Conservation (phyloP, 176 grass and related monocot genomes). For the Aegilops bicornis region DNA sequence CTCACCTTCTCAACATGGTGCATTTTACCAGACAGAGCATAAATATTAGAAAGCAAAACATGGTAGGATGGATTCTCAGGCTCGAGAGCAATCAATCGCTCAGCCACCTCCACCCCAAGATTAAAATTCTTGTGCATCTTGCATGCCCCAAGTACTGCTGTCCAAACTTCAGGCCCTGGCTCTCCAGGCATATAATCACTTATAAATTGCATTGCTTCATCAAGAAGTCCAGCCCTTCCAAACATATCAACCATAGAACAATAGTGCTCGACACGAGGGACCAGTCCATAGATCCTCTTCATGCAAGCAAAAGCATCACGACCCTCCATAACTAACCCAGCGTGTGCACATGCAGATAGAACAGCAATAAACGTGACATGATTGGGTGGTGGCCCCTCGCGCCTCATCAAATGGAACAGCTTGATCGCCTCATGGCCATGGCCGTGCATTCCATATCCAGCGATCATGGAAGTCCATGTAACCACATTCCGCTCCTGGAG, state of each 20-base stretch:
- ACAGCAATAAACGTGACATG: slow-evolving; percentile 80
- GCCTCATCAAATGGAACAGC: slow-evolving; percentile 57
- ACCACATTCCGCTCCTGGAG: slow-evolving; percentile 54
- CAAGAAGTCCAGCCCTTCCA: slow-evolving; percentile 73
- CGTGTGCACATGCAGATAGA: slow-evolving; percentile 74
- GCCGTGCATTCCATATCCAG: slow-evolving; percentile 81
- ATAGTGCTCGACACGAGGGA: slow-evolving; percentile 65
- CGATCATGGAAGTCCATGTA: slow-evolving; percentile 79
- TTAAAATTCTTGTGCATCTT: slow-evolving; percentile 76
- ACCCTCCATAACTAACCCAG: slow-evolving; percentile 62
- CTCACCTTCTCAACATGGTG: slow-evolving; percentile 67
- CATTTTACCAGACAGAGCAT: slow-evolving; percentile 74
- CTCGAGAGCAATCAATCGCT: slow-evolving; percentile 57
- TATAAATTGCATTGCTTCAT: slow-evolving; percentile 70
- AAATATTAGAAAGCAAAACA: slow-evolving; percentile 81
- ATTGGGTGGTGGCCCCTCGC: slow-evolving; percentile 47
- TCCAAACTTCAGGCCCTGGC: slow-evolving; percentile 68
- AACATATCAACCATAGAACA: slow-evolving; percentile 92
- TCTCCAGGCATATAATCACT: slow-evolving; percentile 37
- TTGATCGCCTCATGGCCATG: slow-evolving; percentile 55
- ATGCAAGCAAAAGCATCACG: slow-evolving; percentile 55
- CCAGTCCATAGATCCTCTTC: slow-evolving; percentile 61
- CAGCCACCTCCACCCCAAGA: slow-evolving; percentile 50
- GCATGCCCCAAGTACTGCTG: slow-evolving; percentile 79
- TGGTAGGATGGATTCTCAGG: slow-evolving; percentile 66